Base-by-base conservation (phyloP, 2,329 filamentous ascomycete species). In the Fusarium sp. region DNA sequence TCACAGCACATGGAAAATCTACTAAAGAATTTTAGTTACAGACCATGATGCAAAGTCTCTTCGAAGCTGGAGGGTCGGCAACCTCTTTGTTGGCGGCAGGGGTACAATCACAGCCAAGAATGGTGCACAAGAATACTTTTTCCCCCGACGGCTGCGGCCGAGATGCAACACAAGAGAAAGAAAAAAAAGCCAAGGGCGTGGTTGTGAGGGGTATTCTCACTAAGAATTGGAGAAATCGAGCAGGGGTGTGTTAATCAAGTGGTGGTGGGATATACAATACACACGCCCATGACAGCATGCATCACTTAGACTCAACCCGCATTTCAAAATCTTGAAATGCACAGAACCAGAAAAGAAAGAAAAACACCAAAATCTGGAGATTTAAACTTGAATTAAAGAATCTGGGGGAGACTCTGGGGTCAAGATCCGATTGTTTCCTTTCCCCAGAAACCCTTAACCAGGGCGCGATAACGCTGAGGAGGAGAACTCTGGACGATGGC, bases 91-190 rank as follows among this genome's bases (percentile, higher is more conserved):
- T 47, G 31, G 38, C 20, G 52, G 23, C 48, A 61, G 55, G 48
- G 54, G 54, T 26, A n/a, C n/a, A 20, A 46, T 26, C 26, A 13
- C 43, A 47, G 10, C 20, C 15, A 47, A 47, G 29, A 28, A 20
- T 21, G 31, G 21, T 39, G 53, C 37, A 35, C 31, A n/a, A 35
- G 16, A 35, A 35, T 48, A 41, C 41, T 23, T 44, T 54, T 47
- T 41, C 33, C 35, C 65, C 68, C 63, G 59, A 70, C 68, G 68
- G 68, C 68, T 68, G 42, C 63, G 55, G 55, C 68, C 68, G 68
- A 70, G 56, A 70, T 70, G 37, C 53, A 55, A 66, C 55, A 54
- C 38, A 67, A 67, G 38, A 64, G 21, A 26, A 26, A 50, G 35
- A 38, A 29, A 15, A 46, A 41, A 44, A 20, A 26, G 46, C 50